Evolutionary conservation across 176 grass and related monocot species (phyloP).

Genomic region (Cenchrus americanus): DNA sequence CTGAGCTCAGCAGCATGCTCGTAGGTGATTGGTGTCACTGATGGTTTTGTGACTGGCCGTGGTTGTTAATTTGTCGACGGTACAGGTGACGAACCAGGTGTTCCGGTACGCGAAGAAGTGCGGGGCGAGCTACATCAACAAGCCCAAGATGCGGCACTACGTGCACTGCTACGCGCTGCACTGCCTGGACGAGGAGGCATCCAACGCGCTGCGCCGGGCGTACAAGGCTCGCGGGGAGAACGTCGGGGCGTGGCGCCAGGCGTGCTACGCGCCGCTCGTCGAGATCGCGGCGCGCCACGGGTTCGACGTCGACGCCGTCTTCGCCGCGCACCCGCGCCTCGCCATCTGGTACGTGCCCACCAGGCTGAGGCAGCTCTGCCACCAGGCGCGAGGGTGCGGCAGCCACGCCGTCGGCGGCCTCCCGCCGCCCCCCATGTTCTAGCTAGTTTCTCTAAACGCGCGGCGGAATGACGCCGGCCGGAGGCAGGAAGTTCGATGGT

Average conservation of each 20-base stretch:
- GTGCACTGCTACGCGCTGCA: constrained; percentile 99
- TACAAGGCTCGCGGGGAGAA: constrained; percentile 96
- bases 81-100: constrained; percentile 98
- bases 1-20: neutral
- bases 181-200: constrained; percentile 91
- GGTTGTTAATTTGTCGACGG: too few relatives aligned
- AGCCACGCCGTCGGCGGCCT: constrained; percentile 7
- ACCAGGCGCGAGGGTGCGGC: constrained; percentile 66
- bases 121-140: constrained; percentile 99
- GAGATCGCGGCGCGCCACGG: constrained; percentile 80
- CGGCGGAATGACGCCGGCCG: neutral
- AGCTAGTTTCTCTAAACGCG: neutral
- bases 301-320: constrained; percentile 98
- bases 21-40: too few relatives aligned
- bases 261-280: constrained; percentile 92
- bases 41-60: neutral
- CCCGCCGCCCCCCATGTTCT: constrained; percentile 46
- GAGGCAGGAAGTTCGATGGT: neutral
- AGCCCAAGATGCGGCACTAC: constrained; percentile 99
- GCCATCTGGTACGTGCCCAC: constrained; percentile 98
- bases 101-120: constrained; percentile 95
- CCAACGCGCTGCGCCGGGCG: constrained; percentile 71
- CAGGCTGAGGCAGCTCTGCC: constrained; percentile 92
- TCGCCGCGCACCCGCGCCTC: constrained; percentile 89
- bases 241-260: constrained; percentile 92